These are phyloP conservation scores for Apiospora marii DNA, from an alignment of 2,329 filamentous ascomycete species.

Conservation along the genomic window DNA sequence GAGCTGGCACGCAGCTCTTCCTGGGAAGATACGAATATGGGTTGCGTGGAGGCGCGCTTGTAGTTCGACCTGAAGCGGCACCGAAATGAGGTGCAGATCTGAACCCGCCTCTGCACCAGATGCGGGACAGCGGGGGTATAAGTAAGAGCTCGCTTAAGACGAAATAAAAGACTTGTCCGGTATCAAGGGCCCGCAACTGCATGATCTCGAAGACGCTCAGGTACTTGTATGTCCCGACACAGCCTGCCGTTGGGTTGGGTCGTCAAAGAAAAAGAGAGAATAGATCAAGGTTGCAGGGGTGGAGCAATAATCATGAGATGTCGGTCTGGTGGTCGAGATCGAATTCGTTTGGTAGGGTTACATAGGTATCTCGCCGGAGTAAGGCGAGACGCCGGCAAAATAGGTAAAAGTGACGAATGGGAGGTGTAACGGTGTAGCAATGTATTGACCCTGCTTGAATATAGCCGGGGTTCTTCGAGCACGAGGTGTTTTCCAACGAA, in stretches of 20 bases:
- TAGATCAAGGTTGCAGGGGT: slow-evolving; percentile 10
- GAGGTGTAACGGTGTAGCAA: slow-evolving; percentile 35
- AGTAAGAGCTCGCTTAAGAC: neutral
- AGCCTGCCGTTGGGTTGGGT: slow-evolving; percentile 10
- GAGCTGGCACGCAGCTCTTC: slow-evolving; percentile 7
- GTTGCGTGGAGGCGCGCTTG: neutral
- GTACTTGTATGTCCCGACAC: neutral
- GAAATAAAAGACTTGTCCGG: slow-evolving; percentile 1
- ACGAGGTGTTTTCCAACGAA: slow-evolving; percentile 37
- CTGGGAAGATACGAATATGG: neutral
- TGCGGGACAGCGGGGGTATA: neutral
- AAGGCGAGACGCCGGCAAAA: slow-evolving; percentile 18
- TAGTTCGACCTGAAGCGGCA: neutral
- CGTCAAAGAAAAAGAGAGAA: neutral
- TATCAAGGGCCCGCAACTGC: neutral
- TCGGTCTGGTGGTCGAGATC: slow-evolving; percentile 8
- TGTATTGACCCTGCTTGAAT: slow-evolving; percentile 34
- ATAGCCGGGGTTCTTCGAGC: slow-evolving; percentile 37
- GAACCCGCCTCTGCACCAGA: neutral
- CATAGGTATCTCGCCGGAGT: neutral
- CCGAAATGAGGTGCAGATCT: slow-evolving; percentile 16
- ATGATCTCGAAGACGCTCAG: neutral
- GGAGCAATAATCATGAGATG: slow-evolving; percentile 8
- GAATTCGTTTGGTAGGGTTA: slow-evolving; percentile 19
- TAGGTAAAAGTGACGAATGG: slow-evolving; percentile 34